phyloP scores from a whole-genome alignment of 164 flowering plant species.

The Kalanchoe fedtschenkoi region DNA sequence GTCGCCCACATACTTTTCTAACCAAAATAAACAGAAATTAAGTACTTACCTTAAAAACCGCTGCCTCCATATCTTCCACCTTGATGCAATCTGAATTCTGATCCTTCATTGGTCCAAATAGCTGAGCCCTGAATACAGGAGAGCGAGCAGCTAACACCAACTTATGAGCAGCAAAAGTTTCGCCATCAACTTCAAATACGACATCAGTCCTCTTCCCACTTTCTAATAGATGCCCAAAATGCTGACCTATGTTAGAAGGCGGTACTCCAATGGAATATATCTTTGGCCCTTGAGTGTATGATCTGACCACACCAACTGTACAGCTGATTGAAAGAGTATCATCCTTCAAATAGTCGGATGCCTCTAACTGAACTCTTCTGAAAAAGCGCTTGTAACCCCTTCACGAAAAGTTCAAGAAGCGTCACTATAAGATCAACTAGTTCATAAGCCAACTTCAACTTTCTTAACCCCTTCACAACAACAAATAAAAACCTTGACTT shows the following conservation, averaged over 20 bases:
- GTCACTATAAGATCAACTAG: neutral
- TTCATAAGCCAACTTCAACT: neutral
- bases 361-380: constrained; percentile 56
- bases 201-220: constrained; percentile 69
- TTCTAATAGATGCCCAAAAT: constrained; percentile 70
- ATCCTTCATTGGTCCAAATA: constrained; percentile 76
- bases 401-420: constrained; percentile 12
- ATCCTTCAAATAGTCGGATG: constrained; percentile 85
- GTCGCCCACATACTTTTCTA: neutral
- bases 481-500: neutral
- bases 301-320: constrained; percentile 75
- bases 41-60: constrained; percentile 64
- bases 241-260: constrained; percentile 53
- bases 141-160: constrained; percentile 86
- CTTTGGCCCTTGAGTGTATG: constrained; percentile 78
- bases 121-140: constrained; percentile 87
- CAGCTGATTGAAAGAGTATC: constrained; percentile 71
- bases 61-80: constrained; percentile 77
- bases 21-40: neutral
- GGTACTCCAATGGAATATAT: constrained; percentile 57
- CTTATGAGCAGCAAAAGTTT: constrained; percentile 65
- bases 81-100: constrained; percentile 39
- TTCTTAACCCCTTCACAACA: neutral
- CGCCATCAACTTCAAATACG: constrained; percentile 68
- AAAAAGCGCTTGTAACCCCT: constrained; percentile 93